Evolutionary conservation across 495 filamentous ascomycete genomes (phyloP).

Genomic region (Chaetomium cochliodes): DNA sequence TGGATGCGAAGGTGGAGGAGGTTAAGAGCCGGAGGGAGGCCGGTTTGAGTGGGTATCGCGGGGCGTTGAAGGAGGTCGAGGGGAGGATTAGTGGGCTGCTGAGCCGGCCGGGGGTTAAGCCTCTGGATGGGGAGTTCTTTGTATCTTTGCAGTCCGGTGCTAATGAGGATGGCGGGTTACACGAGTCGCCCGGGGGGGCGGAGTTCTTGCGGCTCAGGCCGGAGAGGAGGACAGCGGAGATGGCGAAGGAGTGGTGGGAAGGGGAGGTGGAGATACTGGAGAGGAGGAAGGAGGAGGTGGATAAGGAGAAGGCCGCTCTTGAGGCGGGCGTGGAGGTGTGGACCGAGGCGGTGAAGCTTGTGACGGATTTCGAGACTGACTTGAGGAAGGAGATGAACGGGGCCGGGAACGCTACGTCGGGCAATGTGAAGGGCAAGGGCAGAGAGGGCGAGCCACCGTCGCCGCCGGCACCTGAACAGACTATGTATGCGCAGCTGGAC

Average conservation of each 20-base stretch:
- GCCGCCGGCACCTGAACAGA: constrained; percentile 30
- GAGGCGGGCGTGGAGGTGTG: constrained; percentile 81
- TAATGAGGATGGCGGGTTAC: constrained; percentile 27
- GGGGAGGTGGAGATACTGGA: constrained; percentile 59
- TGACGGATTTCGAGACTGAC: constrained; percentile 66
- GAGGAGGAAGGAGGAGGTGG: constrained; percentile 57
- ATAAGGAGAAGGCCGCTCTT: constrained; percentile 71
- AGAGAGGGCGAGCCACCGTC: not conserved
- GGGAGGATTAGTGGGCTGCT: constrained; percentile 80
- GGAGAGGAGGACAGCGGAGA: constrained; percentile 68
- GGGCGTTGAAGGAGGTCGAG: constrained; percentile 66
- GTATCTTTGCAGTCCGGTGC: not conserved
- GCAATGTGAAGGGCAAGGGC: constrained; percentile 27
- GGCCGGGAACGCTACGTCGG: constrained; percentile 15
- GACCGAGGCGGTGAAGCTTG: constrained; percentile 63
- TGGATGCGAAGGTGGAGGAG: constrained; percentile 61
- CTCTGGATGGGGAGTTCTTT: constrained; percentile 44
- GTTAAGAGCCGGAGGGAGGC: constrained; percentile 59
- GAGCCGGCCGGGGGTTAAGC: constrained; percentile 49
- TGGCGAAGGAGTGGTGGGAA: constrained; percentile 76
- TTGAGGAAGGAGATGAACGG: constrained; percentile 57
- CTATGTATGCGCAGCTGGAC: constrained; percentile 48
- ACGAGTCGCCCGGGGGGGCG: constrained; percentile 30
- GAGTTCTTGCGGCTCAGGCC: constrained; percentile 59
- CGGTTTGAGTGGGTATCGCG: constrained; percentile 50